These are phyloP conservation scores for Hypoxylon lenormandii DNA, from an alignment of 495 filamentous ascomycete species.

Conservation along the genomic window DNA sequence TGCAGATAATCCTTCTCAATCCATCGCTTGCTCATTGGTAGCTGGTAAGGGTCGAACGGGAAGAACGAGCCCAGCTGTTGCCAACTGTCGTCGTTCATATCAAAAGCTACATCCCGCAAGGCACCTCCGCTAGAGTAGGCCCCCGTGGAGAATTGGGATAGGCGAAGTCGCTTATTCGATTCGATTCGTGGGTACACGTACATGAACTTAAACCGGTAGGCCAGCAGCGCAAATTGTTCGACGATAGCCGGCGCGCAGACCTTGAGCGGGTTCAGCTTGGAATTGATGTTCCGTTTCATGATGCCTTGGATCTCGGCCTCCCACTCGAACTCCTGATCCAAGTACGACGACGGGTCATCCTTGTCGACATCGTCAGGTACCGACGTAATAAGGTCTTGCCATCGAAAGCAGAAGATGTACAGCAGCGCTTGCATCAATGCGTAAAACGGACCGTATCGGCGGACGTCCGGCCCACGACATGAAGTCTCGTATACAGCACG, in stretches of 20 bases:
- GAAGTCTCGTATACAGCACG: constrained; percentile 70
- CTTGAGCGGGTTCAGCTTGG: constrained; percentile 91
- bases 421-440: constrained; percentile 84
- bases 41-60: constrained; percentile 94
- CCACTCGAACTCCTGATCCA: constrained; percentile 76
- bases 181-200: constrained; percentile 89
- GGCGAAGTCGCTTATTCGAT: constrained; percentile 84
- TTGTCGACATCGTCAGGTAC: constrained; percentile 61
- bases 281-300: constrained; percentile 79
- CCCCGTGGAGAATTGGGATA: constrained; percentile 68
- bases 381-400: constrained; percentile 83
- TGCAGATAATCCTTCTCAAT: constrained; percentile 83
- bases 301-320: constrained; percentile 75
- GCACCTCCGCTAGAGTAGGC: constrained; percentile 62
- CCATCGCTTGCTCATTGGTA: constrained; percentile 87
- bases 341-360: constrained; percentile 67
- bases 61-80: constrained; percentile 90
- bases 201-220: constrained; percentile 83
- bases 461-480: constrained; percentile 85
- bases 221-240: constrained; percentile 86
- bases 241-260: constrained; percentile 95
- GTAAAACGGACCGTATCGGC: constrained; percentile 86
- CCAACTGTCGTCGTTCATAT: constrained; percentile 73
- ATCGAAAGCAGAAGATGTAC: constrained; percentile 99
- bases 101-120: constrained; percentile 73